Conservation (phyloP, 768 basidiomycete species). For the Lentinula lateritia region DNA sequence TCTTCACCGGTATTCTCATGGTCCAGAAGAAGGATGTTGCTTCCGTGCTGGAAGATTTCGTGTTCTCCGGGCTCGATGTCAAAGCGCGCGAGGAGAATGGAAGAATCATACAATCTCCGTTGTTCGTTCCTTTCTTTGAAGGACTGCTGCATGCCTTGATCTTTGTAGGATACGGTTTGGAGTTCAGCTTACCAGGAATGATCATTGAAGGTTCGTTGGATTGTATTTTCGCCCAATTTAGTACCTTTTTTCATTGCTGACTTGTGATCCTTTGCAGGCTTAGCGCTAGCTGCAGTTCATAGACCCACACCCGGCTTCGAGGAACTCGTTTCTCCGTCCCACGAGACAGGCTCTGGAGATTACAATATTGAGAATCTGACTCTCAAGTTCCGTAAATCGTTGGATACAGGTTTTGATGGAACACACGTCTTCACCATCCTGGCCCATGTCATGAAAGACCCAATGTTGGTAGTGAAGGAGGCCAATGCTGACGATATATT, state of each 20-base stretch:
- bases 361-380: not conserved
- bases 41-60: constrained; percentile 46
- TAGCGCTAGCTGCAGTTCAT: constrained; percentile 53
- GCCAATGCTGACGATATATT: constrained; percentile 17
- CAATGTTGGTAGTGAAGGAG: constrained; percentile 8
- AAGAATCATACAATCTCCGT: constrained; percentile 32
- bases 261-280: constrained; percentile 28
- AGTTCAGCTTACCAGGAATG: constrained; percentile 55
- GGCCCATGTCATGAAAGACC: constrained; percentile 40
- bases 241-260: not conserved
- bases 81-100: constrained; percentile 17
- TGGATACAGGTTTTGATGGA: too few species aligned
- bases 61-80: constrained; percentile 53
- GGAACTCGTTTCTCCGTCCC: constrained; percentile 25
- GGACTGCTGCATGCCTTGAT: constrained; percentile 64
- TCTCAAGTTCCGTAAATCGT: not conserved
- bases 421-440: constrained; percentile 2
- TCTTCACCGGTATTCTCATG: constrained; percentile 39
- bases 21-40: constrained; percentile 11
- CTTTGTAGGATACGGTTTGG: constrained; percentile 56
- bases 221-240: not conserved
- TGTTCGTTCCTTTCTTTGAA: constrained; percentile 52
- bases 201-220: constrained; percentile 50
- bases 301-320: constrained; percentile 16
- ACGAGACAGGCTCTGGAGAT: not conserved